Conservation (phyloP, 2,329 filamentous ascomycete species). For the Drechslerella dactyloides region DNA sequence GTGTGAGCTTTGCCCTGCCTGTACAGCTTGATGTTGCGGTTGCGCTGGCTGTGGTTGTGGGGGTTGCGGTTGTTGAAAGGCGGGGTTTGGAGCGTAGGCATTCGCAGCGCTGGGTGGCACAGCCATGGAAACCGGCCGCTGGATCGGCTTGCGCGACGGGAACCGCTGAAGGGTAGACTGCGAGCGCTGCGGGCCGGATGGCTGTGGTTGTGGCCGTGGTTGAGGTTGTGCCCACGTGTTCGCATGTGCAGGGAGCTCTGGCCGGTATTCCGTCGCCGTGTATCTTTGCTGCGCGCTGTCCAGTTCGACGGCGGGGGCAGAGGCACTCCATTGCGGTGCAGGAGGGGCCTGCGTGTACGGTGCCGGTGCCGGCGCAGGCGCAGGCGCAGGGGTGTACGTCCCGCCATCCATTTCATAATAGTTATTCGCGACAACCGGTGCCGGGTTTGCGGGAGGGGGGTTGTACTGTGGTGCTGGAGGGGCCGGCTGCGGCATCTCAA, state of each 20-base stretch:
- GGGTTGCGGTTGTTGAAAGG: not conserved
- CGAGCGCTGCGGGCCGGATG: conserved; percentile 15
- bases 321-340: not conserved
- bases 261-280: not conserved
- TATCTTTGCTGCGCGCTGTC: conserved; percentile 12
- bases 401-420: conserved; percentile 31
- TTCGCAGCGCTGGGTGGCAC: conserved; percentile 17
- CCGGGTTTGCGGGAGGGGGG: not conserved
- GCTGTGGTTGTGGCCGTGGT: not conserved
- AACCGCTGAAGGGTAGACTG: conserved; percentile 25
- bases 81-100: not conserved
- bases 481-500: not conserved
- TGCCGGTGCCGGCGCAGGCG: conserved; percentile 15
- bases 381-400: conserved; percentile 5
- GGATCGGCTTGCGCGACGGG: conserved; percentile 35
- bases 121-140: conserved; percentile 39
- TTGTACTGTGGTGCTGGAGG: not conserved
- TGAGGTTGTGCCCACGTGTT: conserved; percentile 18
- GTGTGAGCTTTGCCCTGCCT: not conserved
- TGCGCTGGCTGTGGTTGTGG: not conserved
- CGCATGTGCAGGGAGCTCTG: conserved; percentile 8
- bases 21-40: not conserved
- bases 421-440: not conserved
- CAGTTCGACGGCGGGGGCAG: conserved; percentile 20
- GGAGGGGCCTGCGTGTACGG: conserved; percentile 19